Base-by-base conservation (phyloP, 73 alveolate species). In the Paramecium caudatum region DNA sequence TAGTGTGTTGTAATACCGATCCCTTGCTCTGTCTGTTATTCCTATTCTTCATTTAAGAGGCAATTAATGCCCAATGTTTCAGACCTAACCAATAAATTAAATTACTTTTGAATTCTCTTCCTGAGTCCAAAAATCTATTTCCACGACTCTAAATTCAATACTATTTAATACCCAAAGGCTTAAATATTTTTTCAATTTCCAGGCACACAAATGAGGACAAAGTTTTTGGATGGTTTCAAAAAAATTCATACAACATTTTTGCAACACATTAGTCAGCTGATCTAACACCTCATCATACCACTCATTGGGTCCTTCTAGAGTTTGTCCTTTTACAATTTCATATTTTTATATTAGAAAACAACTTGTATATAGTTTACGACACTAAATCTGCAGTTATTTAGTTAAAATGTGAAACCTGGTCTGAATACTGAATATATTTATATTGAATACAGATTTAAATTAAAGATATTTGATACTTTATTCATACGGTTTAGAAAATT, bases 231-330 rank as follows among this genome's bases (percentile, higher is more conserved):
- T 36, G 34, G 30, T 33, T 63, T 21, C n/a, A 3, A 30, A 15
- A 43, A 43, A 63, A 30, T 63, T 63, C 49, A 63, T 25, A 25
- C 82, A 43, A 63, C 47, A 63, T n/a, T n/a, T n/a, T n/a, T n/a
- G n/a, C n/a, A n/a, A n/a, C n/a, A n/a, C n/a, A n/a, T n/a, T n/a
- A n/a, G n/a, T n/a, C n/a, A n/a, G n/a, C n/a, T n/a, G n/a, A n/a
- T n/a, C n/a, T n/a, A n/a, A n/a, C n/a, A n/a, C n/a, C n/a, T n/a
- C n/a, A n/a, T n/a, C n/a, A n/a, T n/a, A n/a, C n/a, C n/a, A n/a
- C n/a, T n/a, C n/a, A n/a, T n/a, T n/a, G n/a, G n/a, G n/a, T n/a
- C n/a, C n/a, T n/a, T n/a, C n/a, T n/a, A n/a, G n/a, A n/a, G n/a
- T n/a, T n/a, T n/a, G n/a, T n/a, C n/a, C n/a, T n/a, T n/a, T n/a